Percentiles rank a stretch among this genome's conserved stretches.
These are phyloP conservation scores for Teratosphaeria viscida DNA, from an alignment of 2,329 filamentous ascomycete species.

Conservation along the genomic window DNA sequence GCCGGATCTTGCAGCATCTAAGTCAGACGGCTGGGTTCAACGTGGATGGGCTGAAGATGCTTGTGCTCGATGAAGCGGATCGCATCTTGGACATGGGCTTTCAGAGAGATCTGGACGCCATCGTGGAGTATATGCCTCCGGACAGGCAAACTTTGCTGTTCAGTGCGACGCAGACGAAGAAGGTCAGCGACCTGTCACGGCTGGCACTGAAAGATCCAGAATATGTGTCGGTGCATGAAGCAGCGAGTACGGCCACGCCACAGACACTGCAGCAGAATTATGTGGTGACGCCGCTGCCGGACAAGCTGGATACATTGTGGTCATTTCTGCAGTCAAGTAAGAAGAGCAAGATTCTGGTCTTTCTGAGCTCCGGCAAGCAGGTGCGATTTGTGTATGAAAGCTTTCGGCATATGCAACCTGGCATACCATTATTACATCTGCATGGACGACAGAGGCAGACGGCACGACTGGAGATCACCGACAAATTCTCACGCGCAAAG, in stretches of 20 bases:
- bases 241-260: constrained; percentile 69
- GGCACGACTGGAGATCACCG: constrained; percentile 77
- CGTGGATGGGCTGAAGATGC: constrained; percentile 79
- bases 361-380: constrained; percentile 89
- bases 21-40: constrained; percentile 88
- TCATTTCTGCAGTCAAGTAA: constrained; percentile 86
- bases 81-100: constrained; percentile 98
- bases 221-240: constrained; percentile 88
- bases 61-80: constrained; percentile 93
- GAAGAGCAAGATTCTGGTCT: constrained; percentile 91
- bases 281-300: constrained; percentile 68
- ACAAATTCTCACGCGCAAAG: constrained; percentile 69
- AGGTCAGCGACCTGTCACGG: constrained; percentile 81
- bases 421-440: constrained; percentile 83
- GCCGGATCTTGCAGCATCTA: constrained; percentile 88
- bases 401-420: constrained; percentile 85
- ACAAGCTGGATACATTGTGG: constrained; percentile 87
- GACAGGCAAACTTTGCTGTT: constrained; percentile 86
- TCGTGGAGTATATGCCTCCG: constrained; percentile 80
- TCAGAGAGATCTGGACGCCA: constrained; percentile 77
- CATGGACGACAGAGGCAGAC: constrained; percentile 90
- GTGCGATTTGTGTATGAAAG: constrained; percentile 92
- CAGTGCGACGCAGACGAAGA: constrained; percentile 91
- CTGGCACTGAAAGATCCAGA: constrained; percentile 83
- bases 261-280: constrained; percentile 83